Evolutionary conservation across 176 grass and related monocot species (phyloP).

Genomic region (Paspalum notatum): DNA sequence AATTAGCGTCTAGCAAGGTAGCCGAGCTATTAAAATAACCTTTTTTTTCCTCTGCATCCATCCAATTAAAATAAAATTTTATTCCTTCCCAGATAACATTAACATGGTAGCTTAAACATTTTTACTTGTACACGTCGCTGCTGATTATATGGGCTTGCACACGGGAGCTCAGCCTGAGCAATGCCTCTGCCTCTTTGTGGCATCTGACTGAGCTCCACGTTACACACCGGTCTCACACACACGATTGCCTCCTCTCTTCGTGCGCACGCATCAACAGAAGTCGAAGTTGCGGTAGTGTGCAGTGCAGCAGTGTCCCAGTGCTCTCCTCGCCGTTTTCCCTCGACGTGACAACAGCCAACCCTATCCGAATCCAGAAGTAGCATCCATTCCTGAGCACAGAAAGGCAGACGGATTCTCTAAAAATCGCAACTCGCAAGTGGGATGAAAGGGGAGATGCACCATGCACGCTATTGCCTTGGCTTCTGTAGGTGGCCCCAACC

Average conservation of each 20-base stretch:
- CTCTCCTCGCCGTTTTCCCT: background rate
- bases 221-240: background rate
- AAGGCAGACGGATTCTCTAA: background rate
- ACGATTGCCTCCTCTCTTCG: background rate
- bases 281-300: no score
- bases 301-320: no score
- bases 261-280: no score
- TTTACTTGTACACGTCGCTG: no score
- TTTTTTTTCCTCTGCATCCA: no score
- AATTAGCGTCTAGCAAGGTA: no score
- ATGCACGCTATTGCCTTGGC: background rate
- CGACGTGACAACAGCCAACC: constrained; percentile 14
- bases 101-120: no score
- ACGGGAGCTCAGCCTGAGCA: no score
- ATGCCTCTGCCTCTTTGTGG: background rate
- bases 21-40: no score
- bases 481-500: background rate
- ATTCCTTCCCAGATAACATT: no score
- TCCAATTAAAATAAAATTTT: no score
- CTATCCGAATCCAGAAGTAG: background rate
- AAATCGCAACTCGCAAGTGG: background rate
- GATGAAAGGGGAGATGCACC: constrained; percentile 27
- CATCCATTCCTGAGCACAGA: background rate
- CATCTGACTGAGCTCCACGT: background rate
- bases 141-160: no score